Base-by-base conservation (phyloP, 1,284 basidiomycete species). In the Irpex rosettiformis region DNA sequence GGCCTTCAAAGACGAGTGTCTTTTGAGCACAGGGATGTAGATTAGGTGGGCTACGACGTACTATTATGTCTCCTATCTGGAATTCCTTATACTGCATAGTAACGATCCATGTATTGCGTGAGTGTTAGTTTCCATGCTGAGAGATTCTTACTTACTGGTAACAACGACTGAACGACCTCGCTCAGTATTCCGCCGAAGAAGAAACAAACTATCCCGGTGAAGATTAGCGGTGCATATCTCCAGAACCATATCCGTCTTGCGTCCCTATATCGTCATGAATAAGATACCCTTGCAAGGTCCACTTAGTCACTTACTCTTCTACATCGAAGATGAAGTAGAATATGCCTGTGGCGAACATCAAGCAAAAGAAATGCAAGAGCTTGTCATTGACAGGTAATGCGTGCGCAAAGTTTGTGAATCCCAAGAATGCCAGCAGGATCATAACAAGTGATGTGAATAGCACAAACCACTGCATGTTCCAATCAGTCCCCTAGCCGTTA, bases 301-400 rank as follows among this genome's bases (percentile, higher is more conserved):
- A 22, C 4, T 3, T 45, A 58, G 24, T 11, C 21, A 74, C 87
- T 67, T 66, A 91, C 85, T 95, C 91, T 63, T 95, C 92, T 10
- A 94, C 86, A 64, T 93, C 91, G 60, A 91, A 85, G 52, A 94
- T 92, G 67, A 91, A 90, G 72, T 93, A 96, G 72, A 94, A 94
- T 4, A 93, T 80, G 4, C 75, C 84, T 0, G 93, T 94, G 0
- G 93, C 91, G 28, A 90, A 62, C 60, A 79, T 79, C 65, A 96
- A 88, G 70, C 91, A 93, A 22, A 92, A 67, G 69, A 96, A 94
- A 68, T 93, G 94, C 27, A 94, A 74, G 11, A 94, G 67, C 74
- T 94, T 94, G 81, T 91, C 89, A 69, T 91, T 91, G 16, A 94
- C 70, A 0, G 89, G 89, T 8, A 94, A 70, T 3, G 82, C 73